Percentiles rank a stretch among this genome's conserved stretches.
phyloP scores from a whole-genome alignment of 2,329 filamentous ascomycete genomes.

The Penicillium sp. region DNA sequence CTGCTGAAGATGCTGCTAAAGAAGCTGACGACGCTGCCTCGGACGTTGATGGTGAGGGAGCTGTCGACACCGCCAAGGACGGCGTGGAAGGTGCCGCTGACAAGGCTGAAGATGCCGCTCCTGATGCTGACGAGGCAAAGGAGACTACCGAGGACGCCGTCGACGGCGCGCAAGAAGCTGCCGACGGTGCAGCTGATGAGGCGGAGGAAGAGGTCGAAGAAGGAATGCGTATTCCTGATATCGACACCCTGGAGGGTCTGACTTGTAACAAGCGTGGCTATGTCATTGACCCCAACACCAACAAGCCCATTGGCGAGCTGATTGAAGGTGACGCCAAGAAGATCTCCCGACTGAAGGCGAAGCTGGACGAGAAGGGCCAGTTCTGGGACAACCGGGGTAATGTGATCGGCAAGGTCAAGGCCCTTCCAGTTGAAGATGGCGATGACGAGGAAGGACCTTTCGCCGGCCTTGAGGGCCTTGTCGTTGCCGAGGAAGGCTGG shows the following conservation, averaged over 20 bases:
- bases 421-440: conserved; percentile 33
- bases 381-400: conserved; percentile 60
- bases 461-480: conserved; percentile 43
- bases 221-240: conserved; percentile 1
- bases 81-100: conserved; percentile 27
- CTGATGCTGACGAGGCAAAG: not conserved
- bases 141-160: conserved; percentile 23
- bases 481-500: conserved; percentile 44
- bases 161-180: conserved; percentile 18
- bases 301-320: conserved; percentile 52
- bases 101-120: conserved; percentile 18
- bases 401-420: conserved; percentile 55
- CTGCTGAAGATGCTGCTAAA: no score
- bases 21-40: conserved; percentile 9
- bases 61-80: conserved; percentile 9
- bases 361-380: conserved; percentile 55
- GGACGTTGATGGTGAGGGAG: conserved; percentile 4
- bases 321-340: conserved; percentile 60
- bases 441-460: conserved; percentile 35
- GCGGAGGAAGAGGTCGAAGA: conserved; percentile 17
- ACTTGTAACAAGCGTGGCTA: conserved; percentile 42
- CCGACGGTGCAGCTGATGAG: conserved; percentile 10
- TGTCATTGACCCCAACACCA: conserved; percentile 36
- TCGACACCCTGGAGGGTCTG: conserved; percentile 27
- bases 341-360: conserved; percentile 38